phyloP scores from a whole-genome alignment of 371 early-diverging fungal genomes.

The Mortierella sp. region DNA sequence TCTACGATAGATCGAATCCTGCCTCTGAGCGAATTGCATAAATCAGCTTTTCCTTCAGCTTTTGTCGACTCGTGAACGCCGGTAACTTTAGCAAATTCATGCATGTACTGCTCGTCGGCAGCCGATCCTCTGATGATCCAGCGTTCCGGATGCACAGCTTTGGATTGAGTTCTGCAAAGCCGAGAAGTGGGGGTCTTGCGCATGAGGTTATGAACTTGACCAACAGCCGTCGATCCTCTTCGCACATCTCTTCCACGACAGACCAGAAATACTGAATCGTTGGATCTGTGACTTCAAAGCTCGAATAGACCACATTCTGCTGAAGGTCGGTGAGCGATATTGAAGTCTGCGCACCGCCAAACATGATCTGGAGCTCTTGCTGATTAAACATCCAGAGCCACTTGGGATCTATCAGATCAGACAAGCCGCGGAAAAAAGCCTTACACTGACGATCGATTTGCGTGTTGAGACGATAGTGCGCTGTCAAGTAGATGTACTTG shows the following conservation, averaged over 20 bases:
- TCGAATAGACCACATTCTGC: slow-evolving; percentile 85
- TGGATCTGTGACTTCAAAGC: slow-evolving; percentile 74
- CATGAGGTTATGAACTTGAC: slow-evolving; percentile 94
- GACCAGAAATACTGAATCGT: slow-evolving; percentile 88
- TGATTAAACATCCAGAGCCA: slow-evolving; percentile 90
- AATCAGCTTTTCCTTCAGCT: slow-evolving; percentile 77
- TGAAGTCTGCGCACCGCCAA: slow-evolving; percentile 81
- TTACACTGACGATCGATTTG: slow-evolving; percentile 86
- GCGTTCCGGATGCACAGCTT: slow-evolving; percentile 80
- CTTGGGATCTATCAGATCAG: slow-evolving; percentile 76
- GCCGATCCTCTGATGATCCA: slow-evolving; percentile 65
- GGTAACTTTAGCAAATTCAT: slow-evolving; percentile 95
- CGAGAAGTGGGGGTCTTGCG: slow-evolving; percentile 90
- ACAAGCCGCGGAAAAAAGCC: slow-evolving; percentile 87
- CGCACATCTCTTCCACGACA: slow-evolving; percentile 71
- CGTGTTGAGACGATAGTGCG: slow-evolving; percentile 81
- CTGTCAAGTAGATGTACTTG: slow-evolving; percentile 82
- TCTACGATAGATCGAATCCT: slow-evolving; percentile 89
- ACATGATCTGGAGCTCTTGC: slow-evolving; percentile 89
- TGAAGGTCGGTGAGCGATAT: slow-evolving; percentile 84
- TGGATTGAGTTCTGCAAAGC: slow-evolving; percentile 87
- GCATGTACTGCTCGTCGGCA: slow-evolving; percentile 93
- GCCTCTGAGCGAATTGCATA: slow-evolving; percentile 90
- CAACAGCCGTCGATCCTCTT: slow-evolving; percentile 76
- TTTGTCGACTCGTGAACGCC: slow-evolving; percentile 67